Evolutionary conservation across 2,329 filamentous ascomycete genomes (phyloP).

Genomic region (Berkeleyomyces basicola): DNA sequence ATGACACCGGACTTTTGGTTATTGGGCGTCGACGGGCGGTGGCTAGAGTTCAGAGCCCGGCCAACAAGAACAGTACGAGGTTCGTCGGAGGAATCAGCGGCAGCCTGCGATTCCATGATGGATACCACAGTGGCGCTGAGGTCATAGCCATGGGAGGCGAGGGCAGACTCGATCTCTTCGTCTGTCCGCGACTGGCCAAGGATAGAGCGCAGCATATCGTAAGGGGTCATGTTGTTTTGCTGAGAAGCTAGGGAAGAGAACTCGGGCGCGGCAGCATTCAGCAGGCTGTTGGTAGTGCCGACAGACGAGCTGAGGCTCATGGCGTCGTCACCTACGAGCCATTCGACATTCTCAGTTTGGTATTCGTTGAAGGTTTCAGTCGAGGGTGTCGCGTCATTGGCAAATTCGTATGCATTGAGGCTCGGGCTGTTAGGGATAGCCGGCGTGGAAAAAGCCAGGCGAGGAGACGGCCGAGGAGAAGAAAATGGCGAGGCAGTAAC

Average conservation of each 20-base stretch:
- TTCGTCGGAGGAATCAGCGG: constrained; percentile 31
- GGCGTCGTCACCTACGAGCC: constrained; percentile 81
- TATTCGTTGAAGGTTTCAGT: constrained; percentile 82
- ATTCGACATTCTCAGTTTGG: constrained; percentile 89
- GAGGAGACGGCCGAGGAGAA: constrained; percentile 81
- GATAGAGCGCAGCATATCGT: constrained; percentile 93
- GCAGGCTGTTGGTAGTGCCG: constrained; percentile 47
- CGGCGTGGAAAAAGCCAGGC: constrained; percentile 77
- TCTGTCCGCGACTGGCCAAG: constrained; percentile 77
- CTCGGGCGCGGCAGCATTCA: constrained; percentile 70
- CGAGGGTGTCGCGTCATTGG: constrained; percentile 61
- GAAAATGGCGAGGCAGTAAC: constrained; percentile 77
- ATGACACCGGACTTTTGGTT: constrained; percentile 73
- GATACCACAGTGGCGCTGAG: constrained; percentile 79
- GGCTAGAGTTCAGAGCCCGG: constrained; percentile 68
- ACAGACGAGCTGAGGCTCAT: constrained; percentile 64
- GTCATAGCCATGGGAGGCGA: constrained; percentile 82
- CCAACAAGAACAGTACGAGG: constrained; percentile 62
- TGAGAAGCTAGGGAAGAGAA: constrained; percentile 42
- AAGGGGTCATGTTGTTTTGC: constrained; percentile 86
- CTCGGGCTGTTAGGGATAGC: constrained; percentile 86
- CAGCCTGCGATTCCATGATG: constrained; percentile 53
- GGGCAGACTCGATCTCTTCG: constrained; percentile 83
- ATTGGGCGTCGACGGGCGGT: constrained; percentile 60
- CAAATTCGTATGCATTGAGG: constrained; percentile 88